A percentile compares a stretch with the other conserved stretches of the same genome.
Conservation (phyloP, 495 filamentous ascomycete species). For the Massariosphaeria phaeospora region DNA sequence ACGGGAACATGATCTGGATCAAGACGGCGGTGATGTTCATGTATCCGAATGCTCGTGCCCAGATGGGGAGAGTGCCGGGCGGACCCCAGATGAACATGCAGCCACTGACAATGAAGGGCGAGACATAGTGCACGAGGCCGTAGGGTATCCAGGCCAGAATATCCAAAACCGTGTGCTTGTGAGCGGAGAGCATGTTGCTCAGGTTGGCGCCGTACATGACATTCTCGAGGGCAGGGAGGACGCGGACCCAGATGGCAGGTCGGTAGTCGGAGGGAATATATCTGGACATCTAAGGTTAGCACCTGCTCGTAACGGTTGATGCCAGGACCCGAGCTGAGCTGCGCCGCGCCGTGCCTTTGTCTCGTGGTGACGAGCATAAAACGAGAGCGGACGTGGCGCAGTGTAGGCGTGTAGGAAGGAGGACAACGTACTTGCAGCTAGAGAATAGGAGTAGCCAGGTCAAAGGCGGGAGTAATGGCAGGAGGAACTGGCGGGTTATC, state of each 20-base stretch:
- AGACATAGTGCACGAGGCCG: slow-evolving; percentile 80
- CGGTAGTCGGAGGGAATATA: slow-evolving; percentile 83
- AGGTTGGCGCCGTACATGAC: slow-evolving; percentile 94
- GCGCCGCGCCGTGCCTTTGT: slow-evolving; percentile 15
- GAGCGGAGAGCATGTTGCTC: slow-evolving; percentile 87
- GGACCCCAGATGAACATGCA: slow-evolving; percentile 83
- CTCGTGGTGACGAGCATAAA: slow-evolving; percentile 1
- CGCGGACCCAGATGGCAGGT: slow-evolving; percentile 88
- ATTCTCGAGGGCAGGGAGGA: slow-evolving; percentile 92
- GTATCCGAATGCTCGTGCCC: slow-evolving; percentile 81
- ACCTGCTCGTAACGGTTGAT: slow-evolving; percentile 20
- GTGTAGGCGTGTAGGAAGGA: slow-evolving; percentile 2
- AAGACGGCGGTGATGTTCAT: slow-evolving; percentile 81
- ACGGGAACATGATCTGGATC: slow-evolving; percentile 84
- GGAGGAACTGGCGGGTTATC: slow-evolving; percentile 84
- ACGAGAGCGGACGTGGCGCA: slow-evolving; percentile 10
- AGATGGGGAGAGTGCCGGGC: slow-evolving; percentile 78
- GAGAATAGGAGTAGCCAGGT: slow-evolving; percentile 86
- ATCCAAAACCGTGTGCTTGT: slow-evolving; percentile 74
- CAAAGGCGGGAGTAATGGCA: slow-evolving; percentile 79
- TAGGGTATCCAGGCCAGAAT: slow-evolving; percentile 92
- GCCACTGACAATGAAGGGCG: slow-evolving; percentile 66
- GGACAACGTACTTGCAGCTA: slow-evolving; percentile 69
- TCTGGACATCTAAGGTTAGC: slow-evolving; percentile 43
- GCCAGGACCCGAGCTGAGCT: slow-evolving; percentile 3